phyloP scores from a whole-genome alignment of 768 basidiomycete species.

The Pisolithus albus region DNA sequence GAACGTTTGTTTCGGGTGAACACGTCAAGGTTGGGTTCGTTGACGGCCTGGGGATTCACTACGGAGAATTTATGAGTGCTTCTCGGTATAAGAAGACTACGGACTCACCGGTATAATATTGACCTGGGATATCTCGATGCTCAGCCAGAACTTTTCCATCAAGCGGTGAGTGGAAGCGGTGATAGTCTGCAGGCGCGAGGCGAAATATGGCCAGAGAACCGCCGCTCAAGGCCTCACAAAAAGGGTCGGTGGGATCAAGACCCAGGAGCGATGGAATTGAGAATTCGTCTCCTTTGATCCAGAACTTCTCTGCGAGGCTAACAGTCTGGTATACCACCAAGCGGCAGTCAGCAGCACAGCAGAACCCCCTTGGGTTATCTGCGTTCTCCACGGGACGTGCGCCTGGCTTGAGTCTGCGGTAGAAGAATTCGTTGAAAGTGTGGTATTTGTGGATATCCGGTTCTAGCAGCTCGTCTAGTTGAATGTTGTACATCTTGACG shows the following conservation, averaged over 20 bases:
- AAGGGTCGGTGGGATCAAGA: slow-evolving; percentile 36
- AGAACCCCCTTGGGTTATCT: slow-evolving; percentile 45
- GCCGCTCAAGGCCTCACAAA: slow-evolving; percentile 35
- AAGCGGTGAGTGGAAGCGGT: slow-evolving; percentile 70
- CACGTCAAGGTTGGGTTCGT: slow-evolving; percentile 56
- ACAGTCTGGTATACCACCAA: slow-evolving; percentile 61
- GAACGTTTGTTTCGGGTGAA: slow-evolving; percentile 60
- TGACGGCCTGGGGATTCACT: slow-evolving; percentile 78
- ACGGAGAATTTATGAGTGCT: not conserved
- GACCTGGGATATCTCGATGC: slow-evolving; percentile 41
- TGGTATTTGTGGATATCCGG: slow-evolving; percentile 55
- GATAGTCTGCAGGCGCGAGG: slow-evolving; percentile 76
- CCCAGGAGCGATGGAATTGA: slow-evolving; percentile 54
- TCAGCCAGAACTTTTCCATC: slow-evolving; percentile 44
- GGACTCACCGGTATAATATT: slow-evolving; percentile 53
- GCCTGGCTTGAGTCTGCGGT: slow-evolving; percentile 47
- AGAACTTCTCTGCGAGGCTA: slow-evolving; percentile 57
- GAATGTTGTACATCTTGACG: slow-evolving; percentile 47
- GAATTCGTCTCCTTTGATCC: slow-evolving; percentile 73
- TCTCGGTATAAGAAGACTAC: not conserved
- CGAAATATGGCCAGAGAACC: slow-evolving; percentile 61
- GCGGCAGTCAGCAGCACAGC: slow-evolving; percentile 67
- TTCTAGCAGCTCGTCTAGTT: slow-evolving; percentile 52
- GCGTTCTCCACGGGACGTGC: slow-evolving; percentile 57
- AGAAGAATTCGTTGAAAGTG: slow-evolving; percentile 77